Percentiles rank a stretch among this genome's conserved stretches.
phyloP scores from a whole-genome alignment of 2,329 filamentous ascomycete species.

The Cladobotryum mycophilum region DNA sequence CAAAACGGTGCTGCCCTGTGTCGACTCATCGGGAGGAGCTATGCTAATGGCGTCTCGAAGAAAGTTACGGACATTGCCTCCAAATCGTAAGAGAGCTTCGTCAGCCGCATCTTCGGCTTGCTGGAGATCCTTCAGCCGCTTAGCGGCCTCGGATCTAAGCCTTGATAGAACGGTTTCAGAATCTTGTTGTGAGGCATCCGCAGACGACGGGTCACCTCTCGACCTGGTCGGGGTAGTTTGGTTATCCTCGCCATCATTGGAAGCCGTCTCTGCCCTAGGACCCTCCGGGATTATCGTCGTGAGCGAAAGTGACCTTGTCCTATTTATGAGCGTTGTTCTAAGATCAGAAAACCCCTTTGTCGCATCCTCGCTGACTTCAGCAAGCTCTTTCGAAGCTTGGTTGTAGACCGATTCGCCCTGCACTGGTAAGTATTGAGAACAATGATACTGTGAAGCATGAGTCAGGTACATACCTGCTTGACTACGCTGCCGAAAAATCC shows the following conservation, averaged over 20 bases:
- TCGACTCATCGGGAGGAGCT: slow-evolving; percentile 59
- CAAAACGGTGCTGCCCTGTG: slow-evolving; percentile 57
- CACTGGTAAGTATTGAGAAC: slow-evolving; percentile 7
- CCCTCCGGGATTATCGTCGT: slow-evolving; percentile 31
- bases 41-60: slow-evolving; percentile 86
- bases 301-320: slow-evolving; percentile 68
- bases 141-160: slow-evolving; percentile 70
- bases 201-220: slow-evolving; percentile 27
- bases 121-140: slow-evolving; percentile 82
- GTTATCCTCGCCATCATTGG: slow-evolving; percentile 28
- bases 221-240: slow-evolving; percentile 42
- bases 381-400: slow-evolving; percentile 79
- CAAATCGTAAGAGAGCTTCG: slow-evolving; percentile 87
- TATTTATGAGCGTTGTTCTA: slow-evolving; percentile 59
- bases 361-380: slow-evolving; percentile 72
- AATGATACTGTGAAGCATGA: too few species aligned
- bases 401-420: slow-evolving; percentile 78
- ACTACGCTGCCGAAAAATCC: slow-evolving; percentile 88
- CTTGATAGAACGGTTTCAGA: slow-evolving; percentile 66
- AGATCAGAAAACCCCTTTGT: slow-evolving; percentile 71
- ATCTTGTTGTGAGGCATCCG: slow-evolving; percentile 37
- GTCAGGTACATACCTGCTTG: slow-evolving; percentile 60
- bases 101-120: slow-evolving; percentile 92
- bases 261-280: slow-evolving; percentile 22
- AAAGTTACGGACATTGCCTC: slow-evolving; percentile 82